phyloP scores from a whole-genome alignment of 352 stramenopile genomes.

The Globisporangium spinosum region DNA sequence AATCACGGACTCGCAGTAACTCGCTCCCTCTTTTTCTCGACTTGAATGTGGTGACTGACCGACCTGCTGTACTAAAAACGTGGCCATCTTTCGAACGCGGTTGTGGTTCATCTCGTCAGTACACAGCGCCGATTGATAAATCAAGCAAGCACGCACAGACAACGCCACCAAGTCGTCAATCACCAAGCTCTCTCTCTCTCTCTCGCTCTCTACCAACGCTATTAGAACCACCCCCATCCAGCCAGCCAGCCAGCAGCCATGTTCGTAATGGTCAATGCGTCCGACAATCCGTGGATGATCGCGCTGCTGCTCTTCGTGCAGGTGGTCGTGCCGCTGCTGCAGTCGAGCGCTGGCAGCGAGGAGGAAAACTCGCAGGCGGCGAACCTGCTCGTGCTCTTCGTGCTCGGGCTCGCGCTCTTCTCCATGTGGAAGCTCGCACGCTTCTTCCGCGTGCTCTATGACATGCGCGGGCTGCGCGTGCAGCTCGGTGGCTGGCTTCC shows the following conservation, averaged over 20 bases:
- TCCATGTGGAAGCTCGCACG: constrained; percentile 49
- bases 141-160: neutral
- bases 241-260: constrained; percentile 23
- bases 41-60: neutral
- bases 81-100: constrained; percentile 1
- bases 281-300: constrained; percentile 81
- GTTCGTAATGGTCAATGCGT: constrained; percentile 77
- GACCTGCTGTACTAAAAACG: neutral
- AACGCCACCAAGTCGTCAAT: neutral
- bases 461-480: constrained; percentile 23
- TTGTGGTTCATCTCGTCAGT: neutral
- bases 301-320: constrained; percentile 74
- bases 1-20: neutral
- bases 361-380: constrained; percentile 38
- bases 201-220: neutral
- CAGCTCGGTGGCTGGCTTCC: constrained; percentile 37
- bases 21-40: neutral
- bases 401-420: constrained; percentile 52
- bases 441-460: constrained; percentile 53
- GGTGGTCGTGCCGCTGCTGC: constrained; percentile 68
- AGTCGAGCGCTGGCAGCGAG: constrained; percentile 65
- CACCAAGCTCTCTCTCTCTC: neutral
- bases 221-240: neutral
- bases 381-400: constrained; percentile 51
- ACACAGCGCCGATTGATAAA: neutral